Evolutionary conservation across 176 grass and related monocot genomes (phyloP).

Genomic region (Phoenix dactylifera): DNA sequence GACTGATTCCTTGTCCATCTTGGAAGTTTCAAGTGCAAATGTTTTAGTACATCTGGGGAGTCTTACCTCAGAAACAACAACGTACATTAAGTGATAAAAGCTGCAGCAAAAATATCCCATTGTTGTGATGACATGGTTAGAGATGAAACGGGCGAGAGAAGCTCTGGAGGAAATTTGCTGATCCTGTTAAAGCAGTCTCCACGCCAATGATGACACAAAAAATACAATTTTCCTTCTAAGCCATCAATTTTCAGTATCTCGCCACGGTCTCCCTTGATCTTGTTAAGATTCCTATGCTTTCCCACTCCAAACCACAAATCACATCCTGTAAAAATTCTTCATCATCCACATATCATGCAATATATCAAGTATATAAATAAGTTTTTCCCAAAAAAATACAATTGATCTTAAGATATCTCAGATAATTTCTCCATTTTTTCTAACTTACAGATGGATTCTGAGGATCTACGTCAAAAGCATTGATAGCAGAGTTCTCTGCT

Average conservation of each 20-base stretch:
- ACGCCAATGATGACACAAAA: too few species aligned
- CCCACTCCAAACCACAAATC: slow-evolving; percentile 76
- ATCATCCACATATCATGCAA: background rate
- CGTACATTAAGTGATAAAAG: too few species aligned
- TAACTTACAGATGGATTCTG: slow-evolving; percentile 78
- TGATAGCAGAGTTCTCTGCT: slow-evolving; percentile 70
- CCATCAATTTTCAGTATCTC: slow-evolving; percentile 27
- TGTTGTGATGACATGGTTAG: too few species aligned
- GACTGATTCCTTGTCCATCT: too few species aligned
- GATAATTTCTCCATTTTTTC: background rate
- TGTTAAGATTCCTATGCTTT: slow-evolving; percentile 69
- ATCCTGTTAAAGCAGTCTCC: too few species aligned
- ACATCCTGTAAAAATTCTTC: slow-evolving; percentile 55
- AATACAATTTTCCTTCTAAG: background rate
- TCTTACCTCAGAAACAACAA: too few species aligned
- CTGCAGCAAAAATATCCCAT: too few species aligned
- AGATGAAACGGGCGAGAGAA: too few species aligned
- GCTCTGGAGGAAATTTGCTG: too few species aligned
- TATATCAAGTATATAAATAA: background rate
- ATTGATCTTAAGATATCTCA: background rate
- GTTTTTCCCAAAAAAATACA: background rate
- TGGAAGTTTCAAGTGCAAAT: too few species aligned
- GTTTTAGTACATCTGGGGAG: too few species aligned
- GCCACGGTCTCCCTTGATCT: slow-evolving; percentile 45
- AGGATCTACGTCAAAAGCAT: slow-evolving; percentile 89